These are phyloP conservation scores for Stygiomarasmius scandens DNA, from an alignment of 1,284 basidiomycete genomes.

Conservation along the genomic window DNA sequence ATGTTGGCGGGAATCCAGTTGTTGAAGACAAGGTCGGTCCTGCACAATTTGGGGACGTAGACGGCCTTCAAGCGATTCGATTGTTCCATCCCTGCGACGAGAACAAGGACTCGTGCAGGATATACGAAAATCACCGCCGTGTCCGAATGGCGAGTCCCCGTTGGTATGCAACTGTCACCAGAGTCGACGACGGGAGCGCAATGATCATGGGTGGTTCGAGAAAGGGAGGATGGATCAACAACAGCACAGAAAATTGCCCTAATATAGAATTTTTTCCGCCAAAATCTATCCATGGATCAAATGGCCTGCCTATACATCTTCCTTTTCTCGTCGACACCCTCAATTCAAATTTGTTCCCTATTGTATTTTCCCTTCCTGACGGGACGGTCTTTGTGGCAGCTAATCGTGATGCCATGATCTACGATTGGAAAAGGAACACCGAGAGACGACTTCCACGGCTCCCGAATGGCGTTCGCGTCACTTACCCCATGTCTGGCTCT, in stretches of 20 bases:
- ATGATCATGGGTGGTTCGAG: constrained; percentile 83
- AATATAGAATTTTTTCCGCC: constrained; percentile 82
- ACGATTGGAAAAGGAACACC: constrained; percentile 69
- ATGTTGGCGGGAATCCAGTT: constrained; percentile 78
- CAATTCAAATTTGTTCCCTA: constrained; percentile 82
- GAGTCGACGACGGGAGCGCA: constrained; percentile 75
- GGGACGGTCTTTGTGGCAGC: constrained; percentile 78
- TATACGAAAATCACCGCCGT: constrained; percentile 66
- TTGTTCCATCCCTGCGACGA: constrained; percentile 72
- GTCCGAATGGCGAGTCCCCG: constrained; percentile 73
- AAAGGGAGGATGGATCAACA: constrained; percentile 83
- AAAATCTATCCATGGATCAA: constrained; percentile 65
- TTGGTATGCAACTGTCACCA: constrained; percentile 76
- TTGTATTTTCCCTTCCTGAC: constrained; percentile 74
- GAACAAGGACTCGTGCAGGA: constrained; percentile 50
- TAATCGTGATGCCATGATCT: constrained; percentile 79
- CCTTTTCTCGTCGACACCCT: constrained; percentile 74
- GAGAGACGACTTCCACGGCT: constrained; percentile 69
- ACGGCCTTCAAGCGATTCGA: constrained; percentile 76
- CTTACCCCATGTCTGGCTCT: constrained; percentile 81
- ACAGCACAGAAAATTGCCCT: constrained; percentile 77
- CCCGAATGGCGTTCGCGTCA: constrained; percentile 80
- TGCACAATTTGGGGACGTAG: constrained; percentile 74
- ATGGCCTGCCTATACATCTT: constrained; percentile 64
- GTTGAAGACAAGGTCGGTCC: constrained; percentile 62